Conservation (phyloP, 345 rosid species). For the Conringia planisiliqua region DNA sequence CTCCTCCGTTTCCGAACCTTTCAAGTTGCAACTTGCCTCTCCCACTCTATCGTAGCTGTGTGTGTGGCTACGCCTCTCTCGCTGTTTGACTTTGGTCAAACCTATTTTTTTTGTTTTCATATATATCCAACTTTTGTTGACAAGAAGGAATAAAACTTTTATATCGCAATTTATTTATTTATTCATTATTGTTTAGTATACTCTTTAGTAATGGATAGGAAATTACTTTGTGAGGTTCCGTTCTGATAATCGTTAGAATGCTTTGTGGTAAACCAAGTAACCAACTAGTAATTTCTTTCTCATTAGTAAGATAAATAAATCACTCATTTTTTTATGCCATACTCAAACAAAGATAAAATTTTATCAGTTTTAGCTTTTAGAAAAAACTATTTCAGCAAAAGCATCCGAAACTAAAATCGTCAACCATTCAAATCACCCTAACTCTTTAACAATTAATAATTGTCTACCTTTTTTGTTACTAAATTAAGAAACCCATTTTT, state of each 20-base stretch:
- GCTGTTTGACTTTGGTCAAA: conserved; percentile 6
- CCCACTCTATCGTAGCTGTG: conserved; percentile 7
- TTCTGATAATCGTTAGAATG: not conserved
- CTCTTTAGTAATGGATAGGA: not conserved
- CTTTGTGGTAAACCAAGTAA: not conserved
- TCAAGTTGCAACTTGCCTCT: conserved; percentile 12
- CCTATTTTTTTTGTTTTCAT: not conserved
- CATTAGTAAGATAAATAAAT: no score
- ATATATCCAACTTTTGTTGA: not conserved
- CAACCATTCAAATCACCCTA: no score
- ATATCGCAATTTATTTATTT: not conserved
- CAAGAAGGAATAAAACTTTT: not conserved
- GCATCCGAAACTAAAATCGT: no score
- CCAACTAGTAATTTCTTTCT: not conserved
- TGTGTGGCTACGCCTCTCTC: conserved; percentile 3
- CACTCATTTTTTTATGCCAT: no score
- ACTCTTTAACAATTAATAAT: no score
- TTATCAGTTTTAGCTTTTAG: no score
- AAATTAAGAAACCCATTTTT: no score
- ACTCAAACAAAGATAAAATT: no score
- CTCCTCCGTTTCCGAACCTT: not conserved
- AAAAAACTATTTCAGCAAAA: no score
- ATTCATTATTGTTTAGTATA: not conserved
- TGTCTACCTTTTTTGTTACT: no score
- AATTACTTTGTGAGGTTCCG: not conserved